A percentile compares a stretch with the other conserved stretches of the same genome.
phyloP scores from a whole-genome alignment of 192 early-diverging fungal species.

The Backusella morwellensis region DNA sequence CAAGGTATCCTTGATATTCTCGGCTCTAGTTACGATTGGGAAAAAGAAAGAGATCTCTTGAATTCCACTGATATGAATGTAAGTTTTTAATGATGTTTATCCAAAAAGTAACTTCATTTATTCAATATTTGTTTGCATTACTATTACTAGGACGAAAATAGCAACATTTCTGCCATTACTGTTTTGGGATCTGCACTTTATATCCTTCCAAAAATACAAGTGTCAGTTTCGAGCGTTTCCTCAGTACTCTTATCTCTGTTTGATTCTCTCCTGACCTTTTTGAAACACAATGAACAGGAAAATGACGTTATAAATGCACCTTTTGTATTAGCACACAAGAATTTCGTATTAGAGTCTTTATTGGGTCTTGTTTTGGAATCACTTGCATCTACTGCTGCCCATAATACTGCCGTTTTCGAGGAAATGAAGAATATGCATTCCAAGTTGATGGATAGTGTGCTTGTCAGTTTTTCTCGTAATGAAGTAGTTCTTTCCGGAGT shows the following conservation, averaged over 20 bases:
- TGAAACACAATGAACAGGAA: conserved; percentile 31
- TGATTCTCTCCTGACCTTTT: conserved; percentile 20
- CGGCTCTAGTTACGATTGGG: conserved; percentile 45
- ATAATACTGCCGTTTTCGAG: conserved; percentile 14
- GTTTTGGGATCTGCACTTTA: conserved; percentile 42
- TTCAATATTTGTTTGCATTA: background rate
- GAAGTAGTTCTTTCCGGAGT: conserved; percentile 49
- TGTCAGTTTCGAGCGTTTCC: conserved; percentile 27
- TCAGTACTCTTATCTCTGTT: conserved; percentile 29
- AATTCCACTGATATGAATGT: conserved; percentile 37
- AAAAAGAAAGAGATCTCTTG: conserved; percentile 40
- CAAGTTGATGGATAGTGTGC: conserved; percentile 36
- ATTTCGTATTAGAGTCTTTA: conserved; percentile 43
- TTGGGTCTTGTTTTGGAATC: conserved; percentile 50
- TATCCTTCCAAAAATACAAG: conserved; percentile 42
- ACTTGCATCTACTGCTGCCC: conserved; percentile 31
- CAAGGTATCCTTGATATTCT: conserved; percentile 40
- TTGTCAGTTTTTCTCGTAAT: conserved; percentile 41
- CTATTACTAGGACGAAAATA: background rate
- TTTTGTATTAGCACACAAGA: conserved; percentile 43
- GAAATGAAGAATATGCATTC: conserved; percentile 17
- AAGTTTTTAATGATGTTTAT: background rate
- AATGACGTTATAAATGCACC: conserved; percentile 29
- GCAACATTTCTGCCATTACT: conserved; percentile 31
- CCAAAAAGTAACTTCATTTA: background rate